Percentiles rank a stretch among this genome's conserved stretches.
Conservation (phyloP, 345 rosid species). For the Ceriops zippeliana region DNA sequence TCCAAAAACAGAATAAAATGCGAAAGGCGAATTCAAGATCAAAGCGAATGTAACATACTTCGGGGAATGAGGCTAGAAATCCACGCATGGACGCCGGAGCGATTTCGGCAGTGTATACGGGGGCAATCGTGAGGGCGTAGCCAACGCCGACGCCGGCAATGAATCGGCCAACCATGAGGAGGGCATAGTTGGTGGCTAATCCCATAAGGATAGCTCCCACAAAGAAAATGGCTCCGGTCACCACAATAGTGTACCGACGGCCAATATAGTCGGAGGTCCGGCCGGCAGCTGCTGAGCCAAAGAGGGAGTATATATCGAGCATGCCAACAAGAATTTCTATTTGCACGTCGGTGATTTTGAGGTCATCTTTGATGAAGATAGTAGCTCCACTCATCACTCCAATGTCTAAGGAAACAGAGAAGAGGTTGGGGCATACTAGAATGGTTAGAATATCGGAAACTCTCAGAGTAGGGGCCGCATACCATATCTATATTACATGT, state of each 20-base stretch:
- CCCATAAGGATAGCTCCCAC: slow-evolving; percentile 88
- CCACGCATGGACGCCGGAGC: slow-evolving; percentile 89
- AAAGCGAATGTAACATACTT: slow-evolving; percentile 35
- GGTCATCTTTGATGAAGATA: slow-evolving; percentile 43
- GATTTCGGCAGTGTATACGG: slow-evolving; percentile 84
- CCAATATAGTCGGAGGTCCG: slow-evolving; percentile 87
- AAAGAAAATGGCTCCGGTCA: slow-evolving; percentile 79
- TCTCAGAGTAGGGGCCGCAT: too few species aligned
- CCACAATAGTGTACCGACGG: slow-evolving; percentile 78
- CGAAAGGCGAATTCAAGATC: not conserved
- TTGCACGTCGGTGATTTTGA: slow-evolving; percentile 39
- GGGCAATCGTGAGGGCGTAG: slow-evolving; percentile 89
- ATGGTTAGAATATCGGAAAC: too few species aligned
- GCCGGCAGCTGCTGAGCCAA: slow-evolving; percentile 83
- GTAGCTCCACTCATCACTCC: slow-evolving; percentile 93
- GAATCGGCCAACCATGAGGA: slow-evolving; percentile 87
- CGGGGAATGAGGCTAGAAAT: slow-evolving; percentile 84
- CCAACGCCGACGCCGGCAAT: slow-evolving; percentile 92
- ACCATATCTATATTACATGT: too few species aligned
- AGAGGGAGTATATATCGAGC: slow-evolving; percentile 57
- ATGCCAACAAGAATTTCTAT: slow-evolving; percentile 56
- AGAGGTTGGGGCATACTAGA: not conserved
- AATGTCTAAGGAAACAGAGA: slow-evolving; percentile 39
- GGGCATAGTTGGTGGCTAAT: slow-evolving; percentile 67
- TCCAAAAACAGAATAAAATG: not conserved